A percentile compares a stretch with the other conserved stretches of the same genome.
Conservation (phyloP, 179 eudicot species). For the Dionaea muscipula region DNA sequence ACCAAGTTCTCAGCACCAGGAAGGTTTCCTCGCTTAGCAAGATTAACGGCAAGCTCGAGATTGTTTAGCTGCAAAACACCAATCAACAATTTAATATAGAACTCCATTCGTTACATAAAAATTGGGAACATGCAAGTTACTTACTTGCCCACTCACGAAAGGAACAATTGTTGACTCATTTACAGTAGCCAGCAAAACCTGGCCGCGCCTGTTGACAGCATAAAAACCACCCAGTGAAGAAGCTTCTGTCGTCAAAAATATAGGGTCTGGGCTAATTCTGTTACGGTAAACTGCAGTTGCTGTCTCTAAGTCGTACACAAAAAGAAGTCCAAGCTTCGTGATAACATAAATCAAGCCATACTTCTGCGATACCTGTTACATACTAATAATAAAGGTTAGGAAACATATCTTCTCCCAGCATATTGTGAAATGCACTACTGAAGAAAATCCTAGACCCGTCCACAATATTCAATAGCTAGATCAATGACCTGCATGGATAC, state of each 20-base stretch:
- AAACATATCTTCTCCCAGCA: background rate
- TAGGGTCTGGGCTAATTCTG: constrained; percentile 70
- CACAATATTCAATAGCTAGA: background rate
- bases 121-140: background rate
- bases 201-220: constrained; percentile 64
- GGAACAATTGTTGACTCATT: constrained; percentile 61
- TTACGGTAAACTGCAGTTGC: constrained; percentile 68
- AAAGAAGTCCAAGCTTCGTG: constrained; percentile 68
- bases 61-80: constrained; percentile 58
- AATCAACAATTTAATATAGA: background rate
- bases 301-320: constrained; percentile 63
- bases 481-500: constrained; percentile 77
- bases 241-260: constrained; percentile 66
- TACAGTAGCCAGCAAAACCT: constrained; percentile 64
- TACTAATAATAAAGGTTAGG: background rate
- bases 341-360: constrained; percentile 57
- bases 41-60: constrained; percentile 90
- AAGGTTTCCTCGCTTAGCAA: constrained; percentile 83
- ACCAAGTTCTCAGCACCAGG: constrained; percentile 96
- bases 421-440: background rate
- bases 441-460: background rate
- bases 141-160: constrained; percentile 65
- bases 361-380: constrained; percentile 53
- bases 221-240: constrained; percentile 64
- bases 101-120: background rate